A percentile compares a stretch with the other conserved stretches of the same genome.
Evolutionary conservation across 1,139 yeast species (phyloP).

Genomic region (Suhomyces ambrosiae): DNA sequence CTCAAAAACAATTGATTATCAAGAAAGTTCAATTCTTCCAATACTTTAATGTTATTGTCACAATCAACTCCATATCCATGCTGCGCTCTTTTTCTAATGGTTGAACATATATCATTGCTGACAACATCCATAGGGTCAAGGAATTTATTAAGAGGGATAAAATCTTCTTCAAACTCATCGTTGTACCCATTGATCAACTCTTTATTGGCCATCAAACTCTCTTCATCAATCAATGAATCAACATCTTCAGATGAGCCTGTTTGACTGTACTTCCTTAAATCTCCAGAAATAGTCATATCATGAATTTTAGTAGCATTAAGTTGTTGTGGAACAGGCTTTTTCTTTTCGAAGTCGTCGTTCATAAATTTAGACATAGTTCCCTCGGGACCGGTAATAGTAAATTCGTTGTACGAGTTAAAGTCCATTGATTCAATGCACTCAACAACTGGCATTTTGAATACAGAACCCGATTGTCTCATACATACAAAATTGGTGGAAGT

Average conservation of each 20-base stretch:
- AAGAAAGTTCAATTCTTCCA: slow-evolving; percentile 55
- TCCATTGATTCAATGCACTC: slow-evolving; percentile 66
- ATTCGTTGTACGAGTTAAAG: slow-evolving; percentile 73
- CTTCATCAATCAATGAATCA: slow-evolving; percentile 39
- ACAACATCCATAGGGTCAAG: slow-evolving; percentile 43
- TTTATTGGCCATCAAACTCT: slow-evolving; percentile 22
- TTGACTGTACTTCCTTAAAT: slow-evolving; percentile 24
- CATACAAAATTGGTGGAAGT: slow-evolving; percentile 68
- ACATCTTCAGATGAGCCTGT: slow-evolving; percentile 29
- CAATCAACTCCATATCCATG: slow-evolving; percentile 77
- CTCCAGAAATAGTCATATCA: slow-evolving; percentile 19
- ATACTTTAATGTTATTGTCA: slow-evolving; percentile 59
- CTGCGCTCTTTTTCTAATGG: slow-evolving; percentile 69
- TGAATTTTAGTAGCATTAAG: slow-evolving; percentile 9
- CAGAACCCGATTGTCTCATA: slow-evolving; percentile 87
- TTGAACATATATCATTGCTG: slow-evolving; percentile 63
- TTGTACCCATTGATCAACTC: slow-evolving; percentile 18
- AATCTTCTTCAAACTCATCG: slow-evolving; percentile 30
- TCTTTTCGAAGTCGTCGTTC: slow-evolving; percentile 14
- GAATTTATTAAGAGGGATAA: slow-evolving; percentile 34
- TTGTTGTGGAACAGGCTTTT: slow-evolving; percentile 2
- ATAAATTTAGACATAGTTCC: slow-evolving; percentile 51
- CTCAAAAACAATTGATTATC: slow-evolving; percentile 63
- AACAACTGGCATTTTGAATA: slow-evolving; percentile 74
- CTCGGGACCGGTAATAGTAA: slow-evolving; percentile 66